Conservation (phyloP, 2,329 filamentous ascomycete species). For the Talaromyces marneffei region DNA sequence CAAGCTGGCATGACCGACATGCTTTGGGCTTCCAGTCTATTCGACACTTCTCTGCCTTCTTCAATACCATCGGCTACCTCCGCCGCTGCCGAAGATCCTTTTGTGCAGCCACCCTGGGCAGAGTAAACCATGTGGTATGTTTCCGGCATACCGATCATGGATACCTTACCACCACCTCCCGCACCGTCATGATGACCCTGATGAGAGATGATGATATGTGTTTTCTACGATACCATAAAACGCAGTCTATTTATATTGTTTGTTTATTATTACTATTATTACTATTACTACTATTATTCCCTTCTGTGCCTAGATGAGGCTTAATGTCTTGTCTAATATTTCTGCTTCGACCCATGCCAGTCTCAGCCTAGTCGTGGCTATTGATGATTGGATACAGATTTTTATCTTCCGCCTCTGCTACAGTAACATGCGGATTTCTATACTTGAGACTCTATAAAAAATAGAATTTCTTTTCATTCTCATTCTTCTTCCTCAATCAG, state of each 20-base stretch:
- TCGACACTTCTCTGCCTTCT: conserved; percentile 19
- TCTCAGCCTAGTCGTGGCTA: background rate
- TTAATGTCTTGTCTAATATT: conserved; percentile 1
- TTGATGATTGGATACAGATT: background rate
- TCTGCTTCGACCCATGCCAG: background rate
- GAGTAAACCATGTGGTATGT: conserved; percentile 10
- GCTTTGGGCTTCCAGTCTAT: conserved; percentile 30
- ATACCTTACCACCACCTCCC: conserved; percentile 30
- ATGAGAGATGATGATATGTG: conserved; percentile 43
- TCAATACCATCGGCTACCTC: conserved; percentile 6
- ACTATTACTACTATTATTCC: no score
- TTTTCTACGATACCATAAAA: conserved; percentile 21
- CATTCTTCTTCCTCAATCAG: background rate
- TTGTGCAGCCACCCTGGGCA: conserved; percentile 29
- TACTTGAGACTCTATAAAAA: conserved; percentile 8
- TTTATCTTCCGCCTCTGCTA: conserved; percentile 14
- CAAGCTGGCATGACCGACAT: conserved; percentile 28
- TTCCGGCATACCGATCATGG: conserved; percentile 17
- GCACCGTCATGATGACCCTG: conserved; percentile 32
- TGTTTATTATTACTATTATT: background rate
- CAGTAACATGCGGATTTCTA: conserved; percentile 15
- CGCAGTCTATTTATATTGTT: conserved; percentile 9
- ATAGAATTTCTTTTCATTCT: conserved; percentile 7
- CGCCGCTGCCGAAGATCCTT: conserved; percentile 28
- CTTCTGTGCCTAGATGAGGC: background rate